A percentile compares a stretch with the other conserved stretches of the same genome.
phyloP scores from a whole-genome alignment of 2,329 filamentous ascomycete species.

The Dactylellina sp. region DNA sequence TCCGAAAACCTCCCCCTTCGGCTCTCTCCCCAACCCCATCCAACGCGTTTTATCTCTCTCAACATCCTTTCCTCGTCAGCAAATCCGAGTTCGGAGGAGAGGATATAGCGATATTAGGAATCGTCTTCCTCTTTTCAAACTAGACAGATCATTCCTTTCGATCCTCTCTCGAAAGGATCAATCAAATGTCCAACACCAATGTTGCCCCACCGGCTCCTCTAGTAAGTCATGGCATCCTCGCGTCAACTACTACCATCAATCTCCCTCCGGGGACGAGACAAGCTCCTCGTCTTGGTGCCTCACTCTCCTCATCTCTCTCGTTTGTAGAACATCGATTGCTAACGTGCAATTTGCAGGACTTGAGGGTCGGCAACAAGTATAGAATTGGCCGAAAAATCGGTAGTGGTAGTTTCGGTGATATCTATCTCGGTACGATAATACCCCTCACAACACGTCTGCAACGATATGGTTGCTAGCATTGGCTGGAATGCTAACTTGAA shows the following conservation, averaged over 20 bases:
- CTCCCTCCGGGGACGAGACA: constrained; percentile 28
- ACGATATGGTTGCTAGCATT: not conserved
- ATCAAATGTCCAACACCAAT: constrained; percentile 52
- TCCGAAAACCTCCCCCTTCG: constrained; percentile 51
- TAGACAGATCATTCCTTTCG: constrained; percentile 56
- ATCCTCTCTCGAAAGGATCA: constrained; percentile 40
- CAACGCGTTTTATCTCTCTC: constrained; percentile 57
- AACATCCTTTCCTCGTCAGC: constrained; percentile 27
- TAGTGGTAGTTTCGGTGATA: constrained; percentile 96
- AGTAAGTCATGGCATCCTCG: constrained; percentile 46
- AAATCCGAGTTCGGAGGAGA: constrained; percentile 31
- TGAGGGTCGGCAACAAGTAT: constrained; percentile 99
- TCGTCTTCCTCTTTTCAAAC: constrained; percentile 28
- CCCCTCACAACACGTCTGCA: not conserved
- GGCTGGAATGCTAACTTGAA: constrained; percentile 24
- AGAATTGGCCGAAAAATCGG: constrained; percentile 99
- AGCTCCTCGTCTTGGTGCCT: constrained; percentile 23
- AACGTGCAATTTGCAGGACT: constrained; percentile 74
- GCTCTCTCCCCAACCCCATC: constrained; percentile 29
- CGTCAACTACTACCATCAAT: constrained; percentile 31
- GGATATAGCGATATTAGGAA: constrained; percentile 39
- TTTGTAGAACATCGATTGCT: constrained; percentile 20
- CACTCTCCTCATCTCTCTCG: not conserved
- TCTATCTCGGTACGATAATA: constrained; percentile 77
- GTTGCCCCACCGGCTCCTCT: constrained; percentile 56